Percentiles rank a stretch among this genome's conserved stretches.
Evolutionary conservation across 306 rosid genomes (phyloP).

Genomic region (Sesbania bispinosa): DNA sequence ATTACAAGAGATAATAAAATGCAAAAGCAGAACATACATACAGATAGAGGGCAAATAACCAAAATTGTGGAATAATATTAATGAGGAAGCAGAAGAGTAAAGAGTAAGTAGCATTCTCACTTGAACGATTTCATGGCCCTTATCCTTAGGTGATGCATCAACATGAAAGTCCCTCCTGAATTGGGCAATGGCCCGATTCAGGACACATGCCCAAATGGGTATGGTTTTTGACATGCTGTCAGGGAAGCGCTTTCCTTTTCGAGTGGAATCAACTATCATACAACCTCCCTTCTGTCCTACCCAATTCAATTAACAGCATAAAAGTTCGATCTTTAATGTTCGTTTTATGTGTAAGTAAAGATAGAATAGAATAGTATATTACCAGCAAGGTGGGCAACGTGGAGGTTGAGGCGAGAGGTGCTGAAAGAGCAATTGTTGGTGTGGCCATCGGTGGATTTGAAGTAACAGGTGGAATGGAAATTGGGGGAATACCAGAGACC

Average conservation of each 20-base stretch:
- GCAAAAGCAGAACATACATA: background rate
- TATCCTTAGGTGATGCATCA: background rate
- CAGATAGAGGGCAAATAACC: background rate
- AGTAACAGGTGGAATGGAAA: constrained; percentile 79
- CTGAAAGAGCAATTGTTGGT: constrained; percentile 80
- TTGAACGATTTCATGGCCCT: background rate
- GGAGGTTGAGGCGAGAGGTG: constrained; percentile 88
- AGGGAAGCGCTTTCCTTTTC: constrained; percentile 88
- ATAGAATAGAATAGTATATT: too few relatives aligned
- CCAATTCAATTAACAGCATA: constrained; percentile 31
- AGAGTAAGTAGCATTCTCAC: background rate
- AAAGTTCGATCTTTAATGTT: background rate
- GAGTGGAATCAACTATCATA: constrained; percentile 82
- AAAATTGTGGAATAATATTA: background rate
- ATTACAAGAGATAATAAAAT: background rate
- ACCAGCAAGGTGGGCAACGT: constrained; percentile 83
- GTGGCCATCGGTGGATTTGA: constrained; percentile 97
- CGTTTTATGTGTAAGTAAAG: too few relatives aligned
- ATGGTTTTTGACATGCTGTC: constrained; percentile 97
- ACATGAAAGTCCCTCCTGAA: constrained; percentile 30
- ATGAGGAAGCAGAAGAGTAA: background rate
- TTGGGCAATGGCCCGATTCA: constrained; percentile 62
- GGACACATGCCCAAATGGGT: constrained; percentile 89
- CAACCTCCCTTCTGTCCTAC: constrained; percentile 89
- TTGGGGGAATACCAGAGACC: constrained; percentile 78